A percentile compares a stretch with the other conserved stretches of the same genome.
Evolutionary conservation across 2,329 filamentous ascomycete species (phyloP).

Genomic region (Aspergillus sergii): DNA sequence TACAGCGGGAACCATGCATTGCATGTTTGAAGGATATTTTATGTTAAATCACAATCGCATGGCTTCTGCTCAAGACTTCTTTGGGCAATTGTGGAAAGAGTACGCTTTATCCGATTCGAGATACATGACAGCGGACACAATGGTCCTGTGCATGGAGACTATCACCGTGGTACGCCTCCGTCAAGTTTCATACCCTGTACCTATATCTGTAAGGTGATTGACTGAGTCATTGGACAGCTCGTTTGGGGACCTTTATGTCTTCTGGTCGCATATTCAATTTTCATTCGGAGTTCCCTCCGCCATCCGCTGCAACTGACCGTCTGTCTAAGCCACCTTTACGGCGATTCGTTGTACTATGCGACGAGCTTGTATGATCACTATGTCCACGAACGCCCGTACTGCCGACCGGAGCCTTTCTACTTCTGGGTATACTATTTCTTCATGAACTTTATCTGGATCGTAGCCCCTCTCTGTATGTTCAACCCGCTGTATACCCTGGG

Average conservation of each 20-base stretch:
- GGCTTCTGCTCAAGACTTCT: conserved; percentile 68
- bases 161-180: conserved; percentile 69
- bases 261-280: conserved; percentile 57
- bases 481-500: not conserved
- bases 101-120: conserved; percentile 85
- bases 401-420: conserved; percentile 64
- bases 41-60: conserved; percentile 68
- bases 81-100: conserved; percentile 91
- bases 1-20: conserved; percentile 61
- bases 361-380: conserved; percentile 65
- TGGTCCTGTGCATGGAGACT: conserved; percentile 84
- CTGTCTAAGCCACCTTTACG: conserved; percentile 66
- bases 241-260: conserved; percentile 66
- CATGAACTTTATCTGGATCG: conserved; percentile 69
- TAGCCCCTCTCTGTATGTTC: conserved; percentile 59
- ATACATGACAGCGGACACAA: conserved; percentile 78
- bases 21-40: conserved; percentile 86
- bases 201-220: not conserved
- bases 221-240: conserved; percentile 39
- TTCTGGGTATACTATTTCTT: conserved; percentile 68
- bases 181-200: not conserved
- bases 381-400: conserved; percentile 57
- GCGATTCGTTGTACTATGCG: conserved; percentile 65
- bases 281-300: conserved; percentile 57
- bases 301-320: conserved; percentile 63